Evolutionary conservation across 148 eudicot species (phyloP), one percentile per base, ranked within the genome.

Genomic region (Rhododendron griersonianum): DNA sequence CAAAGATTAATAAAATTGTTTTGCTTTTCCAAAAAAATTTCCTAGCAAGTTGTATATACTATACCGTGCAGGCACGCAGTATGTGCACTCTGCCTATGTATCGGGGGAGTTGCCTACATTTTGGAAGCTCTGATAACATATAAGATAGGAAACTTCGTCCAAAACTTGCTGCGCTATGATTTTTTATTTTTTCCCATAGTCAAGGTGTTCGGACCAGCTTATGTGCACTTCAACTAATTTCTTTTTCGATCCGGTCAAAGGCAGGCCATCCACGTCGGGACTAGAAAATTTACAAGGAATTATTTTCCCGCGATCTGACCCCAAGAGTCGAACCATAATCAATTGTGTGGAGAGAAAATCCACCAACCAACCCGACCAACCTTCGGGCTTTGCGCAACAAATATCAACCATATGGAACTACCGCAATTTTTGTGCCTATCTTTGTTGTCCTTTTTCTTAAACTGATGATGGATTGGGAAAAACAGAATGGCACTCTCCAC

Each of bases 91-190:
- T 55, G 61, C 61, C 1, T 57, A 69, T 69, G 75, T 28, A 11
- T 69, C 15, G 14, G 78, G 23, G 23, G 11, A 21, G 21, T 69
- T 69, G 30, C 75, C 81, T n/a, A n/a, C 3, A 47, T 78, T 79
- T 48, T 79, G 57, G 57, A 78, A 47, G 33, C 10, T 78, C 48
- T 7, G 81, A 79, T 79, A 79, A 48, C 3, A 47, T 3, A 21
- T 4, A 53, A 78, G 28, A 30, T 48, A 13, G 37, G 81, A 79
- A 79, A 79, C 81, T 79, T 79, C 81, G 59, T 79, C 81, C 81
- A 48, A 25, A 9, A 45, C 33, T 44, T 44, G 14, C 59, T 55
- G 59, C 7, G 23, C 61, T 4, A 55, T 55, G 16, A 53, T 53
- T 1, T 18, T 55, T 4, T 55, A 0, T 55, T 55, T 16, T 55